Conservation (phyloP, 169 alveolate genomes). For the Babesia bigemina region DNA sequence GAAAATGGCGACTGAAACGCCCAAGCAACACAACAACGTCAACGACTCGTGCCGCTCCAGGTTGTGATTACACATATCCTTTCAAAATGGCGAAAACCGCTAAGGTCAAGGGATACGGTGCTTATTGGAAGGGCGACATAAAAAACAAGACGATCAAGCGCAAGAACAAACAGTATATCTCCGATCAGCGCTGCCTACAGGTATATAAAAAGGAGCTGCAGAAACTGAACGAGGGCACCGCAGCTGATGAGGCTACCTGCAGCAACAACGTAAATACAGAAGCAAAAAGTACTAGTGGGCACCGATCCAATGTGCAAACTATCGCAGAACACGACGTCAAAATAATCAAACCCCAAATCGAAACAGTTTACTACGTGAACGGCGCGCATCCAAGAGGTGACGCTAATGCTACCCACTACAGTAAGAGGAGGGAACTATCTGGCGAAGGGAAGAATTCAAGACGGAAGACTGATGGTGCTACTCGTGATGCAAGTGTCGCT, state of each 20-base stretch:
- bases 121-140: conserved; percentile 57
- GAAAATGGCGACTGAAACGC: conserved; percentile 2
- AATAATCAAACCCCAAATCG: conserved; percentile 48
- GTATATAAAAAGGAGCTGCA: conserved; percentile 41
- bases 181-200: conserved; percentile 52
- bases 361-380: conserved; percentile 14
- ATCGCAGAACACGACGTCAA: conserved; percentile 11
- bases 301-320: not conserved
- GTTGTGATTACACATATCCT: not conserved
- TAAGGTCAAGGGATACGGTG: conserved; percentile 60
- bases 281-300: not conserved
- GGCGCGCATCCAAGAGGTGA: not conserved
- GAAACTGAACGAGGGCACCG: not conserved
- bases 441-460: conserved; percentile 3
- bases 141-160: conserved; percentile 54
- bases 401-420: not conserved
- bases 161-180: conserved; percentile 62
- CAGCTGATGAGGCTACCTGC: not conserved
- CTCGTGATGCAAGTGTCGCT: not conserved
- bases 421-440: not conserved
- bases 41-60: not conserved
- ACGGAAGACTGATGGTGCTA: not conserved
- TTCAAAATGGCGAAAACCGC: conserved; percentile 15
- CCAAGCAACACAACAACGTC: not conserved
- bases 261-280: not conserved